Conservation (phyloP, 345 rosid species). For the Moricandia moricandioides region DNA sequence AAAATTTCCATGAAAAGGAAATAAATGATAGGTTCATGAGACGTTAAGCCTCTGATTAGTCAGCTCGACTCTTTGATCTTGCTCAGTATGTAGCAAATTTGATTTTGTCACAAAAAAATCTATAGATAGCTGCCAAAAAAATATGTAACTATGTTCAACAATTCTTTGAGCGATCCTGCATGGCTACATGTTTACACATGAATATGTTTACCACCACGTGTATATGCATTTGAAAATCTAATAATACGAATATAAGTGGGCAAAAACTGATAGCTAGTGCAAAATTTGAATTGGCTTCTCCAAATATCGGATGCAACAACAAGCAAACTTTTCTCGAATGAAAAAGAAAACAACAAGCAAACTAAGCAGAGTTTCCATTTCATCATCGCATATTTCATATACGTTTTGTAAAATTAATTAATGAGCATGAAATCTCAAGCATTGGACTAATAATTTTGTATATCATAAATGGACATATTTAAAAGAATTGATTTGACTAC, state of each 20-base stretch:
- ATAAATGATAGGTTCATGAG: constrained; percentile 11
- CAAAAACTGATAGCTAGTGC: constrained; percentile 27
- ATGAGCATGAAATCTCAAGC: not conserved
- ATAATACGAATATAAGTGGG: constrained; percentile 8
- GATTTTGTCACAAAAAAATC: not conserved
- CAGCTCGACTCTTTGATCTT: constrained; percentile 2
- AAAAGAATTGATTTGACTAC: too few relatives aligned
- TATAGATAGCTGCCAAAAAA: not conserved
- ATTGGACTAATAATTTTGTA: too few relatives aligned
- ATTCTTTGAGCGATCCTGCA: not conserved
- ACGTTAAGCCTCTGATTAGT: constrained; percentile 17
- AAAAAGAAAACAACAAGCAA: too few relatives aligned
- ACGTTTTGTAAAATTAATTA: not conserved
- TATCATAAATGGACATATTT: too few relatives aligned
- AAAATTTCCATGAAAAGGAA: not conserved
- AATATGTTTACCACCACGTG: constrained; percentile 41
- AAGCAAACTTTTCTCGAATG: not conserved
- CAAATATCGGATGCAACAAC: constrained; percentile 14
- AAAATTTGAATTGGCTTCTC: constrained; percentile 33
- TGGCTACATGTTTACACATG: constrained; percentile 1
- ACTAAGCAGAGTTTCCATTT: constrained; percentile 12
- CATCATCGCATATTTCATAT: constrained; percentile 19
- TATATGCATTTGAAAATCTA: constrained; percentile 16
- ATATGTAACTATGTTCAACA: not conserved
- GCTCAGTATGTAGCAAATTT: not conserved